These are phyloP conservation scores for Microdochium trichocladiopsis DNA, from an alignment of 2,329 filamentous ascomycete species.

Conservation along the genomic window DNA sequence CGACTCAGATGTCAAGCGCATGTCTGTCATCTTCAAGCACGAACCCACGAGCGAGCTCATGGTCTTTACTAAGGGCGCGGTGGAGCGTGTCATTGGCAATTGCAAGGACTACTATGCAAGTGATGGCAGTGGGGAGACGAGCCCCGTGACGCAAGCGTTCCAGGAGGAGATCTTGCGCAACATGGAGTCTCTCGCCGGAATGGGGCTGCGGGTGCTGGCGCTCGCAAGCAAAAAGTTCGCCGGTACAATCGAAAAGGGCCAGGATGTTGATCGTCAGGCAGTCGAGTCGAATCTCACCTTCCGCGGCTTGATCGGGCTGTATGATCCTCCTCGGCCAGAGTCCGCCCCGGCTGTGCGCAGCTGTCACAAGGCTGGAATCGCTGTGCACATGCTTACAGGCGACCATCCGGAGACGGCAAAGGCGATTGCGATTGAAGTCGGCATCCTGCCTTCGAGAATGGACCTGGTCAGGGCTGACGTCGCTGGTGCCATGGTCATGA, in stretches of 20 bases:
- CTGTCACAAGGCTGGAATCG: slow-evolving; percentile 56
- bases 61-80: slow-evolving; percentile 55
- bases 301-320: slow-evolving; percentile 61
- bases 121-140: slow-evolving; percentile 22
- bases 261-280: slow-evolving; percentile 40
- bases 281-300: slow-evolving; percentile 57
- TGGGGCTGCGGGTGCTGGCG: slow-evolving; percentile 57
- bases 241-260: slow-evolving; percentile 33
- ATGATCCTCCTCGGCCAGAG: slow-evolving; percentile 64
- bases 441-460: slow-evolving; percentile 54
- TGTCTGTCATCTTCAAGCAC: slow-evolving; percentile 59
- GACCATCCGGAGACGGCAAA: slow-evolving; percentile 58
- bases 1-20: slow-evolving; percentile 66
- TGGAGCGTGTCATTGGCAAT: slow-evolving; percentile 57
- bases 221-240: slow-evolving; percentile 44
- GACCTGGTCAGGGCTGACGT: slow-evolving; percentile 46
- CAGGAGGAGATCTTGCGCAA: slow-evolving; percentile 47
- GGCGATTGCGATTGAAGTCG: slow-evolving; percentile 55
- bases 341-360: slow-evolving; percentile 51
- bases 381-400: slow-evolving; percentile 63
- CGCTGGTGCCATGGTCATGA: slow-evolving; percentile 54
- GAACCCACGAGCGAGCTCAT: slow-evolving; percentile 21
- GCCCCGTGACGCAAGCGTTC: slow-evolving; percentile 37
- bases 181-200: slow-evolving; percentile 53
- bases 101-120: slow-evolving; percentile 40